phyloP scores from a whole-genome alignment of 1,284 basidiomycete genomes.

The Puccinia coronata region DNA sequence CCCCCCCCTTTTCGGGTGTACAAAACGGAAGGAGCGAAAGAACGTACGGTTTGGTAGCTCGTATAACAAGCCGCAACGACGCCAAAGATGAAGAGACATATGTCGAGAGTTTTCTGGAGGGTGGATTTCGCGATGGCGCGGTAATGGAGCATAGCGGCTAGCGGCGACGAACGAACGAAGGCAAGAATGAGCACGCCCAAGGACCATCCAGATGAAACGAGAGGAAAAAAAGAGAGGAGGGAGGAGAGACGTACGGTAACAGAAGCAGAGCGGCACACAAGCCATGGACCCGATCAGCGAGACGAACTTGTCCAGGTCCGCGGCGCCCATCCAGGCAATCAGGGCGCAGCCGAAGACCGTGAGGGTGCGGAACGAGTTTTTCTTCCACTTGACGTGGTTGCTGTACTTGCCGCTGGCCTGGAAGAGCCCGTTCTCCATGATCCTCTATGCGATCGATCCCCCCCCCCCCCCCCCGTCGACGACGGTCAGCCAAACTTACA shows the following conservation, averaged over 20 bases:
- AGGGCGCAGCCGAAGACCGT: slow-evolving; percentile 75
- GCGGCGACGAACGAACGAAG: no score
- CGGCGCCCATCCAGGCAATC: slow-evolving; percentile 80
- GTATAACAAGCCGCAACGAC: slow-evolving; percentile 80
- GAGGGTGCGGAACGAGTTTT: slow-evolving; percentile 82
- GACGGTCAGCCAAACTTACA: no score
- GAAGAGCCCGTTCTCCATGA: slow-evolving; percentile 97
- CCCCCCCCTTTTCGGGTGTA: background rate
- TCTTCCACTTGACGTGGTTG: slow-evolving; percentile 72
- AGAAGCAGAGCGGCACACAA: slow-evolving; percentile 87
- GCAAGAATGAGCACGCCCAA: slow-evolving; percentile 56
- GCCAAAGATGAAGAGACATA: slow-evolving; percentile 79
- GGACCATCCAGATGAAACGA: slow-evolving; percentile 70
- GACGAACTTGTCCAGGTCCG: slow-evolving; percentile 95
- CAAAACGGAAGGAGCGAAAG: slow-evolving; percentile 55
- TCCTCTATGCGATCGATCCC: slow-evolving; percentile 62
- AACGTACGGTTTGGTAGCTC: slow-evolving; percentile 72
- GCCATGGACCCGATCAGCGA: slow-evolving; percentile 89
- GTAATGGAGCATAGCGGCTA: slow-evolving; percentile 38
- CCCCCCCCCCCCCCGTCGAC: background rate
- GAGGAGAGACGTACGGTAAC: slow-evolving; percentile 51
- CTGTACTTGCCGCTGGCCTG: slow-evolving; percentile 78
- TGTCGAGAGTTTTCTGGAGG: slow-evolving; percentile 72
- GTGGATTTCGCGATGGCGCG: slow-evolving; percentile 69
- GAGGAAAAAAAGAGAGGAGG: background rate